Conservation (phyloP, 345 rosid species). For the Rhodamnia rubescens region DNA sequence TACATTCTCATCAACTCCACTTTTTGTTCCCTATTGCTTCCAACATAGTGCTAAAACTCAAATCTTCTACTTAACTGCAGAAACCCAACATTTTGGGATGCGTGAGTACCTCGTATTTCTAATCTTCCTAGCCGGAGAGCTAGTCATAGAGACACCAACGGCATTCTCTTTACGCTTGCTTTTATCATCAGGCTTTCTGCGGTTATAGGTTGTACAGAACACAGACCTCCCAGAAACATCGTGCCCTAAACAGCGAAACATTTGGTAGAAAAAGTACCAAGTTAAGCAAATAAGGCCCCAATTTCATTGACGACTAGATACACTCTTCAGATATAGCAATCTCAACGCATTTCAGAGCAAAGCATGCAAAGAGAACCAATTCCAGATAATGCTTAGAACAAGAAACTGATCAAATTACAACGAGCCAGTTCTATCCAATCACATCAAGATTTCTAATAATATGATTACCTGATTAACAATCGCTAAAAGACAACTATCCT, state of each 20-base stretch:
- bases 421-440: background rate
- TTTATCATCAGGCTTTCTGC: conserved; percentile 18
- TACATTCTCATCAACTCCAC: background rate
- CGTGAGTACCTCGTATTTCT: background rate
- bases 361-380: background rate
- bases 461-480: background rate
- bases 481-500: background rate
- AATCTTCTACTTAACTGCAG: background rate
- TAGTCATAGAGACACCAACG: conserved; percentile 8
- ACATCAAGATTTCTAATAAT: background rate
- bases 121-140: conserved; percentile 13
- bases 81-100: background rate
- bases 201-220: conserved; percentile 29
- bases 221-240: conserved; percentile 4
- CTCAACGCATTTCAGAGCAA: background rate
- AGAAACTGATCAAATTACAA: background rate
- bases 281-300: background rate
- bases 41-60: background rate
- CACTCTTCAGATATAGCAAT: too few species aligned
- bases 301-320: background rate
- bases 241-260: conserved; percentile 2
- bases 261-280: background rate
- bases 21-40: background rate
- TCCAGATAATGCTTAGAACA: background rate
- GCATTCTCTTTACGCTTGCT: conserved; percentile 26